Evolutionary conservation across 2,329 filamentous ascomycete genomes (phyloP).

Genomic region (Microcera coccophila): DNA sequence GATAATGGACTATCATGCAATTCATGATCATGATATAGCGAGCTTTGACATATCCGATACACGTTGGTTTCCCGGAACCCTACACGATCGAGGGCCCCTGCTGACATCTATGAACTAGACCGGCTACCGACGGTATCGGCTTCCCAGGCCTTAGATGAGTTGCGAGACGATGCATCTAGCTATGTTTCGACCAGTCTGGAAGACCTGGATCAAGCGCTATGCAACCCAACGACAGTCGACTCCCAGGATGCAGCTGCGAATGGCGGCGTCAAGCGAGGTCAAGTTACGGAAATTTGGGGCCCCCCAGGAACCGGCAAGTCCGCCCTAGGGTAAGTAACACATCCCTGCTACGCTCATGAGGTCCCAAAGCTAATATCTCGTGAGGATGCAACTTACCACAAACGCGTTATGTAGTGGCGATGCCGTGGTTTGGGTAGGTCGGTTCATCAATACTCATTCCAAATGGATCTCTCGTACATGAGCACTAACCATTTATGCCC

Average conservation of each 20-base stretch:
- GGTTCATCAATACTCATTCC: constrained; percentile 32
- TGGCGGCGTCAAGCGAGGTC: constrained; percentile 67
- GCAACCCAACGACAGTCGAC: constrained; percentile 9
- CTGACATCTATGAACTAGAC: constrained; percentile 47
- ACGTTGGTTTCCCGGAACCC: constrained; percentile 39
- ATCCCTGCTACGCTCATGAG: constrained; percentile 6
- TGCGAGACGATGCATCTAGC: constrained; percentile 48
- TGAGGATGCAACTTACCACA: constrained; percentile 65
- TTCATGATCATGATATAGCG: constrained; percentile 58
- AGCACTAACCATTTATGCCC: constrained; percentile 6
- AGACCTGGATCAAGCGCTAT: constrained; percentile 49
- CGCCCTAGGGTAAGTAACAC: constrained; percentile 62
- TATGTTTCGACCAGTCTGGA: constrained; percentile 55
- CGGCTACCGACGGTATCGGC: constrained; percentile 74
- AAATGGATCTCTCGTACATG: background rate
- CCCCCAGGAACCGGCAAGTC: constrained; percentile 86
- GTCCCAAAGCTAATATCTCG: constrained; percentile 11
- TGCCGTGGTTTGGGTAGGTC: constrained; percentile 79
- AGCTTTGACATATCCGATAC: constrained; percentile 56
- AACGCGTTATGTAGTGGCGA: constrained; percentile 58
- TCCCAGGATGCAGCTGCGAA: constrained; percentile 11
- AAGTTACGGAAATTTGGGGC: constrained; percentile 83
- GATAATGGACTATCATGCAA: constrained; percentile 55
- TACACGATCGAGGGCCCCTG: constrained; percentile 3
- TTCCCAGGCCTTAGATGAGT: constrained; percentile 63